Conservation (phyloP, 768 basidiomycete genomes). For the Mycena haematopus region DNA sequence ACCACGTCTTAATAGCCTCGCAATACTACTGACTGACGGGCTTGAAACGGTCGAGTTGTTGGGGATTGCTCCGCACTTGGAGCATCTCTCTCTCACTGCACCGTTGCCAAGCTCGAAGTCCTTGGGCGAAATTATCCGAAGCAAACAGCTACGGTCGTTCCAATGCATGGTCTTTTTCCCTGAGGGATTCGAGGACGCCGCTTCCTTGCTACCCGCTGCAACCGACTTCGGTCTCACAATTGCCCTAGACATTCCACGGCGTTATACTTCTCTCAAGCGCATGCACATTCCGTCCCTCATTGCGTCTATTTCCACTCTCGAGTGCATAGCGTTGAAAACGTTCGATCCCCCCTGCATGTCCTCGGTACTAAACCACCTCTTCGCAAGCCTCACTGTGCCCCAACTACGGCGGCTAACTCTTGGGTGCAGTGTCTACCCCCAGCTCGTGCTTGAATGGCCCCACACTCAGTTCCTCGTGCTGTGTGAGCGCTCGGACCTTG, state of each 20-base stretch:
- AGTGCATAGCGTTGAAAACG: background rate
- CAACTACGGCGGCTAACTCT: background rate
- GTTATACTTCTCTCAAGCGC: too few species aligned
- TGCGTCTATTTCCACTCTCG: conserved; percentile 5
- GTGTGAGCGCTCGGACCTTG: conserved; percentile 7
- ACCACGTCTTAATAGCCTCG: background rate
- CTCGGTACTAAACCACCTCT: background rate
- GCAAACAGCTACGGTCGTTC: background rate
- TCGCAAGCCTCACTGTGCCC: conserved; percentile 12
- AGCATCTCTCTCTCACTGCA: background rate
- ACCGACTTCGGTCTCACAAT: background rate
- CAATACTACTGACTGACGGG: background rate
- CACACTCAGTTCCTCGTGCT: conserved; percentile 13
- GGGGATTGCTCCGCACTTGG: conserved; percentile 1
- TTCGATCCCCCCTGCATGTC: background rate
- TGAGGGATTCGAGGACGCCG: background rate
- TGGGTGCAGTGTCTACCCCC: background rate
- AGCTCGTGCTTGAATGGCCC: conserved; percentile 3
- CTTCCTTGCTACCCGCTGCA: background rate
- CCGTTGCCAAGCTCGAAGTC: background rate
- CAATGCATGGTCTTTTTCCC: background rate
- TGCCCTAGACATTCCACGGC: background rate
- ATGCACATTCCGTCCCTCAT: background rate
- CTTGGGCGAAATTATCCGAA: background rate
- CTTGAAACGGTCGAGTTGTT: background rate